Conservation (phyloP, 2,329 filamentous ascomycete genomes). For the Diaporthe vexans region DNA sequence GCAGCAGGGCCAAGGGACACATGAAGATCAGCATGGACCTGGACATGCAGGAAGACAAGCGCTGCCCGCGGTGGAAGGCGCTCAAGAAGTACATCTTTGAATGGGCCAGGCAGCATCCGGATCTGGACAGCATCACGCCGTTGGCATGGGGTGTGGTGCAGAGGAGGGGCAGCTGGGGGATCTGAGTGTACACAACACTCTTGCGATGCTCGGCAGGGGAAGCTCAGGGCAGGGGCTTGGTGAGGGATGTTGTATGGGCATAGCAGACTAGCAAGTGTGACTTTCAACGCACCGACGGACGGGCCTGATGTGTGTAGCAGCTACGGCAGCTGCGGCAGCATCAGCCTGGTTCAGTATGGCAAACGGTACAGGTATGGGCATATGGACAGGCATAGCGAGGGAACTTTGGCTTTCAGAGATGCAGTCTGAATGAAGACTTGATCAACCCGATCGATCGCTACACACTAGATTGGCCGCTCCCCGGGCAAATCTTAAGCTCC, state of each 20-base stretch:
- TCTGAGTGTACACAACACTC: conserved; percentile 54
- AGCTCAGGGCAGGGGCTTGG: not conserved
- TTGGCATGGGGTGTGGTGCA: conserved; percentile 78
- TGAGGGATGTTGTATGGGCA: not conserved
- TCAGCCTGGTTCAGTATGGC: conserved; percentile 29
- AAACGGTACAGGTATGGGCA: conserved; percentile 16
- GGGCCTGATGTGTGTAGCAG: not conserved
- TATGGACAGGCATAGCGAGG: conserved; percentile 35
- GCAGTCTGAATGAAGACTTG: conserved; percentile 31
- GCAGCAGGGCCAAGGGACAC: conserved; percentile 76
- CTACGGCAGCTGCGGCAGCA: conserved; percentile 8
- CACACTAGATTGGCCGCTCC: not conserved
- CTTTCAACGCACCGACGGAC: not conserved
- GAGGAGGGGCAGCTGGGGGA: conserved; percentile 80
- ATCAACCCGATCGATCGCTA: not conserved
- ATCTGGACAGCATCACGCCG: conserved; percentile 72
- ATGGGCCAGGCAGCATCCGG: conserved; percentile 90
- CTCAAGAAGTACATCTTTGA: conserved; percentile 86
- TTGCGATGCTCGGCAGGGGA: not conserved
- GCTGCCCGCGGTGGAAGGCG: conserved; percentile 83
- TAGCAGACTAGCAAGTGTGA: conserved; percentile 1
- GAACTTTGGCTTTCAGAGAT: conserved; percentile 18
- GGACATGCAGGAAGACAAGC: conserved; percentile 61
- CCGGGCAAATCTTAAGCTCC: not conserved
- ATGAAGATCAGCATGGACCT: conserved; percentile 75